Evolutionary conservation across 306 rosid species (phyloP).

Genomic region (Notholithocarpus densiflorus): DNA sequence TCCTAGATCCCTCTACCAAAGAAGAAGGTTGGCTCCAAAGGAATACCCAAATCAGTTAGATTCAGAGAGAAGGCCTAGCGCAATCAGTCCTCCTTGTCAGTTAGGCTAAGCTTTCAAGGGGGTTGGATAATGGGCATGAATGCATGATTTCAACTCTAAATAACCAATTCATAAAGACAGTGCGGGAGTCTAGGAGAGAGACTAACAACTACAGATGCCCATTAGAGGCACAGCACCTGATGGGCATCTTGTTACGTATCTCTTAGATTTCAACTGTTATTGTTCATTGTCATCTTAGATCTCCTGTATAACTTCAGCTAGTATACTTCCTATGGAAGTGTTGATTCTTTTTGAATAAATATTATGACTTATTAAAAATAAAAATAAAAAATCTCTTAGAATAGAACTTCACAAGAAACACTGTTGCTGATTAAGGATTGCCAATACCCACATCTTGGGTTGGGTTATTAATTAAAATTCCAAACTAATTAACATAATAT

Average conservation of each 20-base stretch:
- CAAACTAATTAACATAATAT: background rate
- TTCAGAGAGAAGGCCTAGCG: background rate
- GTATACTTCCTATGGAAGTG: no score
- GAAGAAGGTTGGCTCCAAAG: no score
- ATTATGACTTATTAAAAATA: no score
- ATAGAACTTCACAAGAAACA: background rate
- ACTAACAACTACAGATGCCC: background rate
- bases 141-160: background rate
- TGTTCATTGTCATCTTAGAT: no score
- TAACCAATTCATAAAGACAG: conserved; percentile 5
- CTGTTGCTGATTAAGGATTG: background rate
- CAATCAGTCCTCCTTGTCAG: background rate
- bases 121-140: background rate
- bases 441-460: background rate
- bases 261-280: no score
- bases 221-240: background rate
- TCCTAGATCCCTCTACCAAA: no score
- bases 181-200: background rate
- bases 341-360: no score
- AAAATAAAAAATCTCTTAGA: background rate
- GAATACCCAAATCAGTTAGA: background rate
- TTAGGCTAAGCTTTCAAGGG: background rate
- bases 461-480: background rate
- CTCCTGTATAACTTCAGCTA: no score
- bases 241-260: no score